Evolutionary conservation across 371 early-diverging fungal genomes (phyloP), one percentile per base, ranked within the genome.

Genomic region (Mortierella sp.): DNA sequence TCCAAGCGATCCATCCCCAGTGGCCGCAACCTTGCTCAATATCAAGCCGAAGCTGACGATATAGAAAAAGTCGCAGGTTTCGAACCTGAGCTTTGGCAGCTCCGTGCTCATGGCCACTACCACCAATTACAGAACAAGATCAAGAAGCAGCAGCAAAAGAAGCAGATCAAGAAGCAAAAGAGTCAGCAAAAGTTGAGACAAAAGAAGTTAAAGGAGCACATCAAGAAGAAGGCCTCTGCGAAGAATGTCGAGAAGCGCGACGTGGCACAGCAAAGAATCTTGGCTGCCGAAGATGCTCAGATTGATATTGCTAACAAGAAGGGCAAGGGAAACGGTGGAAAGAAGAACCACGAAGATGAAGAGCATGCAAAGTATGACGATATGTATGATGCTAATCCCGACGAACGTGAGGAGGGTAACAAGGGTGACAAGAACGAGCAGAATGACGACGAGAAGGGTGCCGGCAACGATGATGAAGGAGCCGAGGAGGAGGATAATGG

Each of bases 11-110:
- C 63, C 53, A 58, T 34, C 13, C 31, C 35, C 17, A 34, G n/a
- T 22, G 60, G 59, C 29, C 71, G 59, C 26, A 65, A 66, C 35
- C 17, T 71, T 2, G 72, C 53, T 13, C 72, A 70, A 40, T 58
- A 51, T 10, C 61, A 43, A 22, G 63, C n/a, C 32, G 45, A 61
- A 12, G 56, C 59, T 19, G 43, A 59, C 1, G 28, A 37, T 2
- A 43, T 53, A 2, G 59, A 28, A 8, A 66, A 22, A 1, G 26
- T 67, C 51, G 73, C 56, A 1, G 72, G 42, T 0, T 68, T 66
- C 17, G 63, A 73, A 23, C 79, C 79, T 19, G 79, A 79, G 23
- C 64, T 79, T 10, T 79, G 79, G 79, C 79, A 79, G 23, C 79
- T 79, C 29, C 70, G 70, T 17, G 70, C 79, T 1, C 70, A 79